phyloP scores from a whole-genome alignment of 1,139 yeast genomes.

The Blastobotrys elegans region DNA sequence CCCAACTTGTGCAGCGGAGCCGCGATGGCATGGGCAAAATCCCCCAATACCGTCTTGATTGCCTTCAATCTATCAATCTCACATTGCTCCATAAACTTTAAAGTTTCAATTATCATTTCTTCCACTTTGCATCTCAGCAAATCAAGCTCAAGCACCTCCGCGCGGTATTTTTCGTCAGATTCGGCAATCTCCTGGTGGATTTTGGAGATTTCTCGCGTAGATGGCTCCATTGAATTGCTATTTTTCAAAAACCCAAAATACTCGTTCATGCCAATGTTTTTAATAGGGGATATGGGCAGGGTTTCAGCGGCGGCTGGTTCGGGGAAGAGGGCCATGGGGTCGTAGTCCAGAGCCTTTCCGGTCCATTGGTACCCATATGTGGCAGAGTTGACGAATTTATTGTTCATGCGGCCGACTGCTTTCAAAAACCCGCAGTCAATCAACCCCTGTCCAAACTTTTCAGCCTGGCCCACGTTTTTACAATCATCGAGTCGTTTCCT shows the following conservation, averaged over 20 bases:
- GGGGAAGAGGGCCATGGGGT: constrained; percentile 13
- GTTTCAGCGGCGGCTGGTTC: constrained; percentile 1
- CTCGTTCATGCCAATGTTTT: constrained; percentile 8
- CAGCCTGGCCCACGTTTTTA: constrained; percentile 55
- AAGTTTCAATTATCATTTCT: constrained; percentile 59
- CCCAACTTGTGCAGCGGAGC: constrained; percentile 35
- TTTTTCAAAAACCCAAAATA: constrained; percentile 15
- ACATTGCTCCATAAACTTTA: constrained; percentile 67
- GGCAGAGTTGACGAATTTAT: constrained; percentile 63
- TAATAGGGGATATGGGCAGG: constrained; percentile 2
- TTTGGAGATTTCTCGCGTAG: constrained; percentile 16
- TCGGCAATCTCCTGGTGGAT: constrained; percentile 28
- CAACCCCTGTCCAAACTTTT: constrained; percentile 68
- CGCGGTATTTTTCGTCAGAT: constrained; percentile 53
- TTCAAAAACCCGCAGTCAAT: constrained; percentile 57
- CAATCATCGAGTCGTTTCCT: constrained; percentile 37
- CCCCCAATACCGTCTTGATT: constrained; percentile 59
- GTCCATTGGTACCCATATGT: constrained; percentile 75
- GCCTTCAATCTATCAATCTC: constrained; percentile 69
- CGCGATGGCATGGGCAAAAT: constrained; percentile 53
- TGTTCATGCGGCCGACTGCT: constrained; percentile 48
- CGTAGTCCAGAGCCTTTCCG: constrained; percentile 39
- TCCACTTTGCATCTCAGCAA: constrained; percentile 63
- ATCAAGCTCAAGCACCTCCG: constrained; percentile 55
- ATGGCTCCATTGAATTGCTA: constrained; percentile 1